Percentiles rank a stretch among this genome's conserved stretches.
These are phyloP conservation scores for Graphiopsis chlorocephala DNA, from an alignment of 2,329 filamentous ascomycete species.

Conservation along the genomic window DNA sequence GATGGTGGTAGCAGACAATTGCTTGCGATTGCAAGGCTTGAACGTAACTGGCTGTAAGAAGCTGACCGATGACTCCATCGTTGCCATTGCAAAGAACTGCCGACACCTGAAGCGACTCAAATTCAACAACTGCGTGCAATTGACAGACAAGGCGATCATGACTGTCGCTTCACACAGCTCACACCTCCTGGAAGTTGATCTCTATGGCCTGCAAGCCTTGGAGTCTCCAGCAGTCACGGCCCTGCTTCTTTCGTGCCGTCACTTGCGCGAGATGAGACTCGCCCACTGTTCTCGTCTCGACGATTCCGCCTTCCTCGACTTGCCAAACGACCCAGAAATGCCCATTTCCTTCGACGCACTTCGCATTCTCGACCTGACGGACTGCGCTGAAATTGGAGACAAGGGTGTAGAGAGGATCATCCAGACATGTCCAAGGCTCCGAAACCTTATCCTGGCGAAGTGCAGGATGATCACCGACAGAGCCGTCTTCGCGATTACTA, in stretches of 20 bases:
- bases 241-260: conserved; percentile 72
- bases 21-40: conserved; percentile 80
- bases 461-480: conserved; percentile 89
- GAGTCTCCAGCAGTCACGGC: conserved; percentile 80
- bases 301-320: conserved; percentile 79
- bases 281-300: conserved; percentile 81
- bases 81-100: conserved; percentile 76
- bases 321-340: conserved; percentile 60
- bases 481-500: conserved; percentile 81
- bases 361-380: conserved; percentile 89
- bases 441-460: conserved; percentile 92
- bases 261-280: conserved; percentile 85
- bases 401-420: conserved; percentile 86
- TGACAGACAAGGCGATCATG: conserved; percentile 77
- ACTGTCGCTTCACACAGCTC: conserved; percentile 86
- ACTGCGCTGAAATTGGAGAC: conserved; percentile 79
- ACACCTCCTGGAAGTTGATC: conserved; percentile 93
- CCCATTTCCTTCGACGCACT: conserved; percentile 69
- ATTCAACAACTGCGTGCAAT: conserved; percentile 84
- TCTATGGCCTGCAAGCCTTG: conserved; percentile 79
- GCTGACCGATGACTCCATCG: conserved; percentile 82
- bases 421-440: conserved; percentile 76
- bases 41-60: conserved; percentile 85
- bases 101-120: conserved; percentile 89
- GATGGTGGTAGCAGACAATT: conserved; percentile 73